Evolutionary conservation across 176 grass and related monocot species (phyloP), one percentile per base, ranked within the genome.

Genomic region (Calamus simplicifolius): DNA sequence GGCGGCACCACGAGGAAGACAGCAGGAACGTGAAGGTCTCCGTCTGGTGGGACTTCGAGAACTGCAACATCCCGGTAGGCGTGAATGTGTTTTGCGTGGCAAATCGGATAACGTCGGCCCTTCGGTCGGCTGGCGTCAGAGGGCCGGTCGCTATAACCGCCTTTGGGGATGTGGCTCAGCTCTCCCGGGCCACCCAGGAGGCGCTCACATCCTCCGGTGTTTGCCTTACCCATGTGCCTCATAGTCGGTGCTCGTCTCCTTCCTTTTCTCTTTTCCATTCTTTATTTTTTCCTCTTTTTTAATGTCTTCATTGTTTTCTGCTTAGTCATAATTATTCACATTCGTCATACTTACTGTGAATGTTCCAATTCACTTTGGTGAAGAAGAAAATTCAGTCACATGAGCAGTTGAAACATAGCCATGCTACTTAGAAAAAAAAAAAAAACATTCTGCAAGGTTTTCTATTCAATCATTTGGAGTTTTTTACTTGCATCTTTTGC

Each of bases 31-130:
- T 98, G 48, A 80, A 77, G 69, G 87, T 98, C 21, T 79, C 87
- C 1, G 93, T 98, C 62, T 92, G 75, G 81, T 98, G 87, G 93
- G 93, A 98, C 84, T 98, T 91, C 75, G 93, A 92, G 87, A 92
- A 98, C 76, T 92, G 87, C 77, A 0, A 50, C 27, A 53, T 98
- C 52, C 93, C 93, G 28, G 43, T 35, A 21, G 73, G 67, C 28
- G 73, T 89, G 54, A 85, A 92, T 70, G 76, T 77, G 21, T 62
- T 60, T 73, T 81, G 75, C 62, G 48, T 98, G 50, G 84, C 73
- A 5, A 60, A 66, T 16, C 73, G 81, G 69, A 76, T 98, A 30
- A 21, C 75, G 43, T 80, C 79, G 13, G 93, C 93, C 4, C 76
- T 98, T 27, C 87, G 87, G 19, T 78, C 79, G 51, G 70, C 58